These are phyloP conservation scores for Fusarium dimerum DNA, from an alignment of 2,329 filamentous ascomycete genomes.

Conservation along the genomic window DNA sequence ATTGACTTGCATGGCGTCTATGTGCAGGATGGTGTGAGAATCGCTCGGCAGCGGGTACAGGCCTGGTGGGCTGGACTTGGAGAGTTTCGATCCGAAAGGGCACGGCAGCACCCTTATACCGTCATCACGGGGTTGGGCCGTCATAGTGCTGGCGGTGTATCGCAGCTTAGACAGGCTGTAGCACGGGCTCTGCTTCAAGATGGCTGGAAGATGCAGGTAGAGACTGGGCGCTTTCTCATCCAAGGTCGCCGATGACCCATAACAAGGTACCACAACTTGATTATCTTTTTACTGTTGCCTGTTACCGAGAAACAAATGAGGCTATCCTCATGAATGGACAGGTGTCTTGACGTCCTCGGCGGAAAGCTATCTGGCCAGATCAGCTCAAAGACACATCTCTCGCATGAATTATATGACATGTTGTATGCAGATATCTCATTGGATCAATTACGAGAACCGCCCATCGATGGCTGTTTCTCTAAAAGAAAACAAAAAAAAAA, in stretches of 20 bases:
- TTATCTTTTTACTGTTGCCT: too few species aligned
- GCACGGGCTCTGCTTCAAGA: constrained; percentile 71
- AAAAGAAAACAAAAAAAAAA: too few species aligned
- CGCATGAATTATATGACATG: too few species aligned
- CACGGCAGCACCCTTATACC: constrained; percentile 58
- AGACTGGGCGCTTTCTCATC: constrained; percentile 70
- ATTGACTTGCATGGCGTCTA: constrained; percentile 84
- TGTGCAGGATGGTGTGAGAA: constrained; percentile 78
- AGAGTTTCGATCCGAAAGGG: constrained; percentile 56
- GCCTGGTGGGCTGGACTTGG: constrained; percentile 77
- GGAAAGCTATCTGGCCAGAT: too few species aligned
- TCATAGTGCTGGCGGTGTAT: constrained; percentile 76
- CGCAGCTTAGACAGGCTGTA: constrained; percentile 78
- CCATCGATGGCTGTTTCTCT: too few species aligned
- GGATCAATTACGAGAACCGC: too few species aligned
- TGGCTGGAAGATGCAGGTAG: constrained; percentile 79
- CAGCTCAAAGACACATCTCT: too few species aligned
- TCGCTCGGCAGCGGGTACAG: constrained; percentile 66
- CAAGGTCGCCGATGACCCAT: constrained; percentile 52
- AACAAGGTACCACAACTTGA: too few species aligned
- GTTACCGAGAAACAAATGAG: too few species aligned
- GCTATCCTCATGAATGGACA: too few species aligned
- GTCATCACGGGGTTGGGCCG: constrained; percentile 81
- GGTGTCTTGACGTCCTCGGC: too few species aligned
- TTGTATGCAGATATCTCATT: too few species aligned